A percentile compares a stretch with the other conserved stretches of the same genome.
These are phyloP conservation scores for Pseudopithomyces chartarum DNA, from an alignment of 2,329 filamentous ascomycete genomes.

Conservation along the genomic window DNA sequence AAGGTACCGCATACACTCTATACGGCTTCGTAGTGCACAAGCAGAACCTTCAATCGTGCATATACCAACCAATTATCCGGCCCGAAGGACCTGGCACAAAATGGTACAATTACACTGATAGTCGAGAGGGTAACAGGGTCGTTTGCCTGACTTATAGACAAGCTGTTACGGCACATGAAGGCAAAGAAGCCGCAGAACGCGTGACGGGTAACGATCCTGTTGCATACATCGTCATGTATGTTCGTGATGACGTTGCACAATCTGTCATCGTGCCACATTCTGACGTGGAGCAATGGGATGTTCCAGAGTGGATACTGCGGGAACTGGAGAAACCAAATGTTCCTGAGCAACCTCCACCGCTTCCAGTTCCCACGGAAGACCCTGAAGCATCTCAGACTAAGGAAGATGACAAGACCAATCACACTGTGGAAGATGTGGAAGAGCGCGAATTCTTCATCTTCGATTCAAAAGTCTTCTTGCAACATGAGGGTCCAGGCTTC, in stretches of 20 bases:
- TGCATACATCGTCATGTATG: slow-evolving; percentile 62
- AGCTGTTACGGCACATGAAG: slow-evolving; percentile 58
- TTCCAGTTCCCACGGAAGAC: slow-evolving; percentile 10
- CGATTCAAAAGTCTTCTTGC: slow-evolving; percentile 37
- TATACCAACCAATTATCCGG: slow-evolving; percentile 65
- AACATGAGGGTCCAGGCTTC: slow-evolving; percentile 44
- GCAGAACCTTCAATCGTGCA: slow-evolving; percentile 61
- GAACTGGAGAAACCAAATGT: slow-evolving; percentile 34
- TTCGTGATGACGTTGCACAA: slow-evolving; percentile 55
- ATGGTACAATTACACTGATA: slow-evolving; percentile 65
- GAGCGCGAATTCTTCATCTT: slow-evolving; percentile 37
- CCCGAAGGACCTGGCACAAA: slow-evolving; percentile 60
- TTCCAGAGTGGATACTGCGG: slow-evolving; percentile 46
- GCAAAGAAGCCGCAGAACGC: slow-evolving; percentile 45
- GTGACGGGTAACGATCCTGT: slow-evolving; percentile 53
- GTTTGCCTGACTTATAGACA: slow-evolving; percentile 62
- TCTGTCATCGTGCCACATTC: slow-evolving; percentile 47
- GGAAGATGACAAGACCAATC: slow-evolving; percentile 9
- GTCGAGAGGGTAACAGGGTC: slow-evolving; percentile 59
- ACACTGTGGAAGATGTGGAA: slow-evolving; percentile 12
- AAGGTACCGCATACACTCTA: slow-evolving; percentile 57
- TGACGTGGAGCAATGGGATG: slow-evolving; percentile 54
- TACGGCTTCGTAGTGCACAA: slow-evolving; percentile 66
- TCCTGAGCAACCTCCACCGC: slow-evolving; percentile 15
- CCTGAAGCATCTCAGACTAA: slow-evolving; percentile 11